These are phyloP conservation scores for Fusarium concolor DNA, from an alignment of 2,329 filamentous ascomycete genomes.

Conservation along the genomic window DNA sequence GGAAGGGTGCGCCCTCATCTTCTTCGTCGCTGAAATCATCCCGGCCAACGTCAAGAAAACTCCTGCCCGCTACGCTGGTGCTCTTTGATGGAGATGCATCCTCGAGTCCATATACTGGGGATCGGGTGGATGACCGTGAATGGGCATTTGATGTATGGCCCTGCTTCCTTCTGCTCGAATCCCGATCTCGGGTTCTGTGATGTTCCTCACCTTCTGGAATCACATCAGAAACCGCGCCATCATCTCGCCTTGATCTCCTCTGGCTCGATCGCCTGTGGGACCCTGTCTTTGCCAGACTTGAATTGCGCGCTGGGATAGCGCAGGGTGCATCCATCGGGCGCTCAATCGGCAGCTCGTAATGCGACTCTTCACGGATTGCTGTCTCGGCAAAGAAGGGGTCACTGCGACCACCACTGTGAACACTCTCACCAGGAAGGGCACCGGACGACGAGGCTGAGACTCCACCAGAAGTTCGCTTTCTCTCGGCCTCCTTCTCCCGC, in stretches of 20 bases:
- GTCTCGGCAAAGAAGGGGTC: constrained; percentile 65
- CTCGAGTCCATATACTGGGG: constrained; percentile 38
- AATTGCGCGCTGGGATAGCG: constrained; percentile 74
- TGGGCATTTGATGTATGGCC: constrained; percentile 25
- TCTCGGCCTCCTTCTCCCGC: constrained; percentile 70
- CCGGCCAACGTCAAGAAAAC: constrained; percentile 45
- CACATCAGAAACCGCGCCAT: constrained; percentile 50
- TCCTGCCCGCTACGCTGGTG: constrained; percentile 35
- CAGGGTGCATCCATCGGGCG: constrained; percentile 55
- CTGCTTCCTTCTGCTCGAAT: constrained; percentile 37
- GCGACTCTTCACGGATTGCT: constrained; percentile 67
- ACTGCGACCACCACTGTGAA: constrained; percentile 52
- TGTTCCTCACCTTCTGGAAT: constrained; percentile 59
- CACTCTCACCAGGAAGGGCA: constrained; percentile 55
- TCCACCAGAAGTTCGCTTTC: constrained; percentile 60
- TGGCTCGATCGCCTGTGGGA: constrained; percentile 65
- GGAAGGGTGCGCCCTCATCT: constrained; percentile 77
- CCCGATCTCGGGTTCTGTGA: constrained; percentile 35
- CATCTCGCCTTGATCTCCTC: constrained; percentile 62
- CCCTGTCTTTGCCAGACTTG: constrained; percentile 71
- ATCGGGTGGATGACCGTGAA: constrained; percentile 24
- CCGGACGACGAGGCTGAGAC: constrained; percentile 35
- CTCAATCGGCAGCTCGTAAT: constrained; percentile 45
- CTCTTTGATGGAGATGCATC: constrained; percentile 38
- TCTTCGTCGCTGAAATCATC: constrained; percentile 51